Conservation (phyloP, 164 flowering plant genomes). For the Tetrastigma voinierianum region DNA sequence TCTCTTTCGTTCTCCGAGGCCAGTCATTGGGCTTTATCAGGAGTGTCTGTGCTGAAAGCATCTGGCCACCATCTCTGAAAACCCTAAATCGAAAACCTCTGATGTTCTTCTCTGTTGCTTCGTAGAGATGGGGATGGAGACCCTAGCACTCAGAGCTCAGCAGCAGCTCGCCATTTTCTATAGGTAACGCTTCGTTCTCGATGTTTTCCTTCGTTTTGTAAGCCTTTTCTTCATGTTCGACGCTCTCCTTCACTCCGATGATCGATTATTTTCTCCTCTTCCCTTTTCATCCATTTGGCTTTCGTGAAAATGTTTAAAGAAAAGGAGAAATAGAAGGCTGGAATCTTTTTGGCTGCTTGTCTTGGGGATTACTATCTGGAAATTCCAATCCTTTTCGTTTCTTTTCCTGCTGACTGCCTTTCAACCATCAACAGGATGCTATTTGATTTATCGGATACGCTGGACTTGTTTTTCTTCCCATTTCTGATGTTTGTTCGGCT, state of each 20-base stretch:
- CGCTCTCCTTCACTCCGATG: not conserved
- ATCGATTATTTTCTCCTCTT: not conserved
- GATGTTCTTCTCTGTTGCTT: conserved; percentile 7
- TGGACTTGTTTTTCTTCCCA: no score
- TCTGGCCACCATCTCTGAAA: not conserved
- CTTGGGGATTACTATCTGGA: not conserved
- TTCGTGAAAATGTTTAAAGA: not conserved
- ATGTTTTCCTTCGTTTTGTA: not conserved
- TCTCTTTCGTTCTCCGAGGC: conserved; percentile 21
- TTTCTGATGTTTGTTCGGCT: no score
- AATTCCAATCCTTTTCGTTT: not conserved
- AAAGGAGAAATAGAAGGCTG: not conserved
- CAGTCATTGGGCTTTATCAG: conserved; percentile 23
- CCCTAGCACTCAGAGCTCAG: conserved; percentile 17
- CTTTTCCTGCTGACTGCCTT: no score
- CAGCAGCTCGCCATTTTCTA: conserved; percentile 15
- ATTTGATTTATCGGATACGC: no score
- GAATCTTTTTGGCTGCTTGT: not conserved
- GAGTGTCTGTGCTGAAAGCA: conserved; percentile 19
- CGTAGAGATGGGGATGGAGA: conserved; percentile 13
- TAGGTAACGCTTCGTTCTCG: conserved; percentile 18
- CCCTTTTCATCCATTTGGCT: not conserved
- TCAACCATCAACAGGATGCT: no score
- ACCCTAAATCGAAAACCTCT: not conserved
- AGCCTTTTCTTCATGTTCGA: not conserved